Base-by-base conservation (phyloP, 805 yeast species). In the Schwanniomyces vanrijiae region DNA sequence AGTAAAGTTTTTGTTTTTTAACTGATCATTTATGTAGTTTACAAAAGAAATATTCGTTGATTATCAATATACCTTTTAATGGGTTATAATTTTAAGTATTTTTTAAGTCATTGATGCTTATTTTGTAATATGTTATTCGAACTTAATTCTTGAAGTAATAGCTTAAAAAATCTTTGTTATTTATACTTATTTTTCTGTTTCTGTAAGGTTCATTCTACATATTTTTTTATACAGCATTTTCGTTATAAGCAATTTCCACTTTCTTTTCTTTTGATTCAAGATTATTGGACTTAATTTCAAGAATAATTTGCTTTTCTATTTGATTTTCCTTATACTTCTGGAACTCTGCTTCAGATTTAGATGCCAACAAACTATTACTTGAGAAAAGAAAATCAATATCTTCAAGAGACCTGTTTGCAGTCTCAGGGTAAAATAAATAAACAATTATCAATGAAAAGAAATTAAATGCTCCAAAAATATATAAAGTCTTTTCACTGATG, bases 401-500 rank as follows among this genome's bases (percentile, higher is more conserved):
- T 37, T 47, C 51, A n/a, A 37, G 43, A 5, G 53, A 33, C 22
- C 53, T 41, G 25, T 40, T 33, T 7, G 46, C 46, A 5, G 43
- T 43, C 18, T 47, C 50, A 4, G 53, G 53, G 14, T 37, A 40
- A 37, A 31, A 33, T 16, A 44, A 40, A n/a, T 39, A 46, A 14
- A 43, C 34, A 11, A 37, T 41, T 16, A 40, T 16, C 5, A 65
- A 50, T 5, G 50, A 55, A 9, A 62, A 2, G 4, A 66, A 35
- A 16, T 65, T 58, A 11, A 59, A 55, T 0, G 71, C 80, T 18
- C 72, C 74, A 63, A 73, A 66, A 46, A 77, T 65, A 52, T 73
- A 73, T 5, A 72, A 76, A 22, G 75, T 71, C 51, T 74, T 76
- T 10, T 74, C 75, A 18, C 75, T 68, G 73, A 73, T 60, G 51